Evolutionary conservation across 2,329 filamentous ascomycete genomes (phyloP).

Genomic region (Fonsecaea erecta): DNA sequence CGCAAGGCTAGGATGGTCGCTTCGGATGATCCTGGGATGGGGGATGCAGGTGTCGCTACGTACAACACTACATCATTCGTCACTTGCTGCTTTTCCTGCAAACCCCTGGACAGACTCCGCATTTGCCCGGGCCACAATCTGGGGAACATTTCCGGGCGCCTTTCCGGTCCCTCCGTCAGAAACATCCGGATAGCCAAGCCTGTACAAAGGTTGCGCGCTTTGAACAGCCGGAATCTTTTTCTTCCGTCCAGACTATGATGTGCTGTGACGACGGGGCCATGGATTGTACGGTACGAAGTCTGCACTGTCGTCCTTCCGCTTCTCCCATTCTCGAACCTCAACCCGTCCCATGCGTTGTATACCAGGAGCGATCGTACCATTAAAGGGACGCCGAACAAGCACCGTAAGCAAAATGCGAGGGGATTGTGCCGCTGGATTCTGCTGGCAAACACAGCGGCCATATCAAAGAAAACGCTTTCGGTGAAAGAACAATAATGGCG

Average conservation of each 20-base stretch:
- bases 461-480: neutral
- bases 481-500: neutral
- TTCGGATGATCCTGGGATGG: neutral
- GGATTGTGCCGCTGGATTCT: neutral
- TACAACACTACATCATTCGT: neutral
- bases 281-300: neutral
- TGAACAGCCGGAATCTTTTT: neutral
- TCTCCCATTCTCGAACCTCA: neutral
- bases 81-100: neutral
- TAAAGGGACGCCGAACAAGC: neutral
- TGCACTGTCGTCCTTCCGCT: neutral
- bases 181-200: neutral
- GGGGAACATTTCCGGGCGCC: neutral
- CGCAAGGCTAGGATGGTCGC: neutral
- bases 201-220: neutral
- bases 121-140: neutral
- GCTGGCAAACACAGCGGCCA: neutral
- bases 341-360: neutral
- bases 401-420: neutral
- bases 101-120: neutral
- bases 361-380: neutral
- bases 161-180: neutral
- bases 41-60: neutral
- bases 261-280: neutral
- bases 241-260: neutral